A percentile compares a stretch with the other conserved stretches of the same genome.
Conservation (phyloP, 2,329 filamentous ascomycete genomes). For the Zopfia rhizophila region DNA sequence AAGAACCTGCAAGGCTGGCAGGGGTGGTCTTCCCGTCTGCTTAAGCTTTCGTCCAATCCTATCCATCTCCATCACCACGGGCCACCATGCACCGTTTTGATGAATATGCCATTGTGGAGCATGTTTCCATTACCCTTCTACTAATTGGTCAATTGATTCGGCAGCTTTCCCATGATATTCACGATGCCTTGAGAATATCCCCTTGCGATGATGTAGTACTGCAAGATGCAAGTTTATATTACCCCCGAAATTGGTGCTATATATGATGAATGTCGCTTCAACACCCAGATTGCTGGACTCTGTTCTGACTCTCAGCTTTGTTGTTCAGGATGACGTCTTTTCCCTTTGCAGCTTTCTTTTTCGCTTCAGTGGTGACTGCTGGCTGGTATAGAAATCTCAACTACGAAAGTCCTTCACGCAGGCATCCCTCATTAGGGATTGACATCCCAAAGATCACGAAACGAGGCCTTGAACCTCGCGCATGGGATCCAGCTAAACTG, state of each 20-base stretch:
- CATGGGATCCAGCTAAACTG: slow-evolving; percentile 59
- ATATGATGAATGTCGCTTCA: neutral
- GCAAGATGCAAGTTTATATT: neutral
- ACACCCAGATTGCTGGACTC: neutral
- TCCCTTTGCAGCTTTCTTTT: slow-evolving; percentile 25
- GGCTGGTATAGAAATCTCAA: slow-evolving; percentile 65
- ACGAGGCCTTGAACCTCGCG: slow-evolving; percentile 53
- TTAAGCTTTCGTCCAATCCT: slow-evolving; percentile 8
- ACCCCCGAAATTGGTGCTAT: slow-evolving; percentile 8
- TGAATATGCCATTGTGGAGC: neutral
- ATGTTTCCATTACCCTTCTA: slow-evolving; percentile 5
- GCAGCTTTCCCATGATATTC: neutral
- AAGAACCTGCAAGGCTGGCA: too few species aligned
- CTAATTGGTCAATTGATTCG: slow-evolving; percentile 9
- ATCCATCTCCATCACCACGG: slow-evolving; percentile 8
- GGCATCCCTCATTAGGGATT: slow-evolving; percentile 72
- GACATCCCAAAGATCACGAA: slow-evolving; percentile 71
- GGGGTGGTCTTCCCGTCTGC: slow-evolving; percentile 8
- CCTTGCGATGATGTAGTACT: slow-evolving; percentile 16
- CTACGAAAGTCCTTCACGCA: slow-evolving; percentile 73
- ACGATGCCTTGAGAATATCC: neutral
- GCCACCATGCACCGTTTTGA: neutral
- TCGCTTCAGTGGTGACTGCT: slow-evolving; percentile 29
- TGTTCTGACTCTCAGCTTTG: neutral
- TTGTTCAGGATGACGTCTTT: slow-evolving; percentile 24